phyloP scores from a whole-genome alignment of 257 asterid species.

The Nicotiana benthamiana region DNA sequence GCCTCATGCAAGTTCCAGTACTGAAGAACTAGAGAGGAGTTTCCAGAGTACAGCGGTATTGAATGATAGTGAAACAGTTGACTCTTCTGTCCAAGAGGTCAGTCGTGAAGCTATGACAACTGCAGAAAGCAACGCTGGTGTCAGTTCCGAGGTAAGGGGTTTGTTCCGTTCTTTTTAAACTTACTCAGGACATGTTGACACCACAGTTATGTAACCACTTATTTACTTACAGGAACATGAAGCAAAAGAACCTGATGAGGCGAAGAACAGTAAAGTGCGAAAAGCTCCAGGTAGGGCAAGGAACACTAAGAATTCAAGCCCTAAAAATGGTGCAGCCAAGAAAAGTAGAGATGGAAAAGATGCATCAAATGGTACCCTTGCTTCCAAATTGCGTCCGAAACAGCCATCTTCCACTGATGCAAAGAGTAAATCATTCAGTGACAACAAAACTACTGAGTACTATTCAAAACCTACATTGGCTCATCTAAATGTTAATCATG shows the following conservation, averaged over 20 bases:
- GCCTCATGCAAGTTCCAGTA: conserved; percentile 11
- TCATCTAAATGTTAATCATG: conserved; percentile 10
- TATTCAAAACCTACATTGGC: conserved; percentile 13
- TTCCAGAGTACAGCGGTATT: conserved; percentile 11
- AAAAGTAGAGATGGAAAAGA: conserved; percentile 26
- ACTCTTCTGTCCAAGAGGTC: conserved; percentile 8
- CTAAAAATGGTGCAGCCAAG: conserved; percentile 15
- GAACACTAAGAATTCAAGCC: conserved; percentile 18
- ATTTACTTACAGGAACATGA: conserved; percentile 17
- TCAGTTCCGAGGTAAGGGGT: conserved; percentile 16
- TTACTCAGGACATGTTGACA: neutral
- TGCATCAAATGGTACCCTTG: conserved; percentile 16
- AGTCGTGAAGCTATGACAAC: conserved; percentile 2
- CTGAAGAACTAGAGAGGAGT: conserved; percentile 14
- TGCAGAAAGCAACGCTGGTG: conserved; percentile 13
- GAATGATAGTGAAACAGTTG: conserved; percentile 16
- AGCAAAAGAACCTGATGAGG: conserved; percentile 8
- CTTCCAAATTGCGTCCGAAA: conserved; percentile 11
- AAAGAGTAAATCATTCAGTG: conserved; percentile 26
- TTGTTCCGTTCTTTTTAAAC: neutral
- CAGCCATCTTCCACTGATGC: conserved; percentile 12
- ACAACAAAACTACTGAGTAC: conserved; percentile 15
- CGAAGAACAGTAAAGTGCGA: conserved; percentile 10
- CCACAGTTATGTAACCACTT: neutral
- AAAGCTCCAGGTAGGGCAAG: conserved; percentile 20